phyloP scores from a whole-genome alignment of 202 grass and related monocot genomes.

The Digitaria exilis region DNA sequence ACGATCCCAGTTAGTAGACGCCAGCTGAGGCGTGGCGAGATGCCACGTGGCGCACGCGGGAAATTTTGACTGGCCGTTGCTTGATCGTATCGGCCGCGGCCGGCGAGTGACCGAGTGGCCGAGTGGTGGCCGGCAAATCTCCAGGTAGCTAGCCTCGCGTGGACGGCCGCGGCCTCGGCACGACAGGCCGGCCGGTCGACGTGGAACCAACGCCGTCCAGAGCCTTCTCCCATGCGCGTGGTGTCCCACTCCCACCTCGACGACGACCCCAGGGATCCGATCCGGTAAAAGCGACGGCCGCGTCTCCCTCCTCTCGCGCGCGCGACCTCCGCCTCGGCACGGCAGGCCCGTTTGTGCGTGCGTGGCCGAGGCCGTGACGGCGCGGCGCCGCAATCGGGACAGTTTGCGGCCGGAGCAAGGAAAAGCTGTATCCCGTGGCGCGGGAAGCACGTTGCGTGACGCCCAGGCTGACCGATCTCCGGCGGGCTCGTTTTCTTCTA shows the following conservation, averaged over 20 bases:
- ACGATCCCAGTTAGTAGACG: not conserved
- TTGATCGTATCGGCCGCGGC: not conserved
- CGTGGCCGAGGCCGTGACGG: too few relatives aligned
- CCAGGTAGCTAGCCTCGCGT: constrained; percentile 12
- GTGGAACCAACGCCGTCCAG: constrained; percentile 12
- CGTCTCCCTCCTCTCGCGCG: not conserved
- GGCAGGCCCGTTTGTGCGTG: not conserved
- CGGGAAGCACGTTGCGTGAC: too few relatives aligned
- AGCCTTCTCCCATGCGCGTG: not conserved
- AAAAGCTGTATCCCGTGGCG: too few relatives aligned
- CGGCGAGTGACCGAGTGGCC: too few relatives aligned
- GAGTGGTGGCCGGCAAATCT: constrained; percentile 28
- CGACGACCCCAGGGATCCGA: not conserved
- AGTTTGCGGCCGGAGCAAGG: too few relatives aligned
- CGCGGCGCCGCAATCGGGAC: too few relatives aligned
- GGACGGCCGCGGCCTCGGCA: not conserved
- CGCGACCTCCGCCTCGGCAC: not conserved
- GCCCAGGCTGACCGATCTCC: too few relatives aligned
- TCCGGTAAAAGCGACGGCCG: not conserved
- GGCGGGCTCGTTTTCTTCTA: too few relatives aligned
- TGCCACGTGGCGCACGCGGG: constrained; percentile 1
- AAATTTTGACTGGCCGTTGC: constrained; percentile 9
- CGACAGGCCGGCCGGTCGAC: not conserved
- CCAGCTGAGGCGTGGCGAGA: not conserved
- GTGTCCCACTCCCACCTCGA: too few relatives aligned